These are phyloP conservation scores for Inga leiocalycina DNA, from an alignment of 306 rosid species.

Conservation along the genomic window DNA sequence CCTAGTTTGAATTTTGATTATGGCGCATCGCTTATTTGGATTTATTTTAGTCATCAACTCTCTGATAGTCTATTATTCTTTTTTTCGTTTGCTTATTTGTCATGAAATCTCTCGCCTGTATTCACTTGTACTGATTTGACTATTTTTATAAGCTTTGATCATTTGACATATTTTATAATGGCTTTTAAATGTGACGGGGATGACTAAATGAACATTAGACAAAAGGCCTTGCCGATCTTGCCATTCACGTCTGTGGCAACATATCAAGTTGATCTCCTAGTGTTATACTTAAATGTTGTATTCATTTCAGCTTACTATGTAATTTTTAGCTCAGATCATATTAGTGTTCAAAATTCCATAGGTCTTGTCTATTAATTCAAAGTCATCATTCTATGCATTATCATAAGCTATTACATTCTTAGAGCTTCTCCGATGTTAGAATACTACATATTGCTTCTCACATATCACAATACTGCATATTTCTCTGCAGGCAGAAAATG, in stretches of 20 bases:
- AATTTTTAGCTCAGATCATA: constrained; percentile 31
- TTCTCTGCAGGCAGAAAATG: constrained; percentile 75
- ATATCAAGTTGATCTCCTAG: constrained; percentile 32
- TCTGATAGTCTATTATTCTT: constrained; percentile 5
- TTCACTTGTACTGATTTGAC: constrained; percentile 24
- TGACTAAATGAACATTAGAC: constrained; percentile 11
- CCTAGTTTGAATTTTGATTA: constrained; percentile 37
- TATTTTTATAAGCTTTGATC: neutral
- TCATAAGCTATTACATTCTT: constrained; percentile 20
- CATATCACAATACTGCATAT: constrained; percentile 18
- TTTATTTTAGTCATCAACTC: constrained; percentile 5
- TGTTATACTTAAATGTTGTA: constrained; percentile 15
- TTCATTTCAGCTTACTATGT: constrained; percentile 27
- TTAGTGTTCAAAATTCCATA: constrained; percentile 1
- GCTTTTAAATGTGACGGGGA: constrained; percentile 22
- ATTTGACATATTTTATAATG: neutral
- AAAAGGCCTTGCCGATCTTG: constrained; percentile 37
- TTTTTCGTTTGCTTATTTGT: constrained; percentile 2
- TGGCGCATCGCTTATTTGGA: neutral
- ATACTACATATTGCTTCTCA: constrained; percentile 4
- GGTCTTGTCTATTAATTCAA: constrained; percentile 19
- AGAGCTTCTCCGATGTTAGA: constrained; percentile 20
- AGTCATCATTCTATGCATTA: constrained; percentile 19
- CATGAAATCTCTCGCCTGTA: constrained; percentile 26
- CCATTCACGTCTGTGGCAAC: constrained; percentile 16